phyloP scores from a whole-genome alignment of 1,284 basidiomycete species.

The Hymenochaete sp. region DNA sequence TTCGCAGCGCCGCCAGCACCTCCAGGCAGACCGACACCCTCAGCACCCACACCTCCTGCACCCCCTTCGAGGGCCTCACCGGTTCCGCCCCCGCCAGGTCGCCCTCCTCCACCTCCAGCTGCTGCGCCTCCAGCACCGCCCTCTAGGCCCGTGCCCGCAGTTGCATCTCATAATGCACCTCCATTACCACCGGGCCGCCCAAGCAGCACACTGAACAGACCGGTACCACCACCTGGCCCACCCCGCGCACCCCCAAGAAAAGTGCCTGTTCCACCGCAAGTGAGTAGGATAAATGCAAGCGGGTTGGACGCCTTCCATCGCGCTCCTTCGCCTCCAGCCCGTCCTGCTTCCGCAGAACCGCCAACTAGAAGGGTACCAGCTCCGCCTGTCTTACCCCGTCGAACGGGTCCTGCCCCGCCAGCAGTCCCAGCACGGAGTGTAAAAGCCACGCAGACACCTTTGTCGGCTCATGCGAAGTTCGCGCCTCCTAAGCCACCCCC shows the following conservation, averaged over 20 bases:
- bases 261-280: conserved; percentile 23
- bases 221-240: conserved; percentile 31
- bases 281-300: conserved; percentile 22
- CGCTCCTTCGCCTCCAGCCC: conserved; percentile 25
- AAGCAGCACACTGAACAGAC: conserved; percentile 21
- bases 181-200: conserved; percentile 23
- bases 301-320: conserved; percentile 15
- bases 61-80: conserved; percentile 23
- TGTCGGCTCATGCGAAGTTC: conserved; percentile 18
- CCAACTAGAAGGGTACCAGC: conserved; percentile 21
- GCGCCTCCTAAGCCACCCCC: conserved; percentile 27
- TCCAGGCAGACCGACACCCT: conserved; percentile 20
- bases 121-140: conserved; percentile 18
- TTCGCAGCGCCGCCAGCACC: conserved; percentile 28
- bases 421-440: conserved; percentile 18
- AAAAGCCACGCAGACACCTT: too few species aligned
- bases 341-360: conserved; percentile 22
- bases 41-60: conserved; percentile 25
- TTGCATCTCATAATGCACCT: conserved; percentile 22
- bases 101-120: conserved; percentile 22
- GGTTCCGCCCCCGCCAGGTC: conserved; percentile 24
- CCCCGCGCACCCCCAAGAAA: conserved; percentile 22
- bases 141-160: conserved; percentile 25
- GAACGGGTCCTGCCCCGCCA: conserved; percentile 24
- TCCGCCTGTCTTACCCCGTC: conserved; percentile 25